Evolutionary conservation across 2,329 filamentous ascomycete genomes (phyloP).

Genomic region (Venturia carpophila): DNA sequence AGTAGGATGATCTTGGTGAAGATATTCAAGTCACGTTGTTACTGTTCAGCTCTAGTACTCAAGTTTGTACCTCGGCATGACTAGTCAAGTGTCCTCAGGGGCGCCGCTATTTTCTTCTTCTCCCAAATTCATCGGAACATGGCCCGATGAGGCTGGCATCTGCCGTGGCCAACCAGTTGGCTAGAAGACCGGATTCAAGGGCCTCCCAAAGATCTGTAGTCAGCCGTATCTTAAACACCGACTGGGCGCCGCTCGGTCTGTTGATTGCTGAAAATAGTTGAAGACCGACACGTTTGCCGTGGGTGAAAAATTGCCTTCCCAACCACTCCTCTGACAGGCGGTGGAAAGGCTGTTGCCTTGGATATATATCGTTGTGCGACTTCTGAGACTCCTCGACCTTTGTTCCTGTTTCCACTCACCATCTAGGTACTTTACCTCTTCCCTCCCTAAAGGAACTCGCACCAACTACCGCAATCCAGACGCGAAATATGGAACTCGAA

Average conservation of each 20-base stretch:
- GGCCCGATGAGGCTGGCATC: neutral
- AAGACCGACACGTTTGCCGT: neutral
- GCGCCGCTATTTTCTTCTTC: neutral
- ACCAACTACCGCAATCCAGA: neutral
- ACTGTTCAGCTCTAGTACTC: too few species aligned
- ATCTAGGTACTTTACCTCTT: neutral
- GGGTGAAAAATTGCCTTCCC: neutral
- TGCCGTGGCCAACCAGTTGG: neutral
- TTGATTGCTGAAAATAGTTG: neutral
- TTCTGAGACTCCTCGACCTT: neutral
- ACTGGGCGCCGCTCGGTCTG: neutral
- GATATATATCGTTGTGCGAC: neutral
- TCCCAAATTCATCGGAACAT: neutral
- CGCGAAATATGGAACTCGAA: neutral
- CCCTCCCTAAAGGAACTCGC: neutral
- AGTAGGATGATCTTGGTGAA: too few species aligned
- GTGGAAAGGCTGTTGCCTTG: neutral
- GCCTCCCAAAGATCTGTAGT: neutral
- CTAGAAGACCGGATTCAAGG: neutral
- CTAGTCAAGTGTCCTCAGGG: neutral
- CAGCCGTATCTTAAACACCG: neutral
- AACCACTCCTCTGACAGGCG: neutral
- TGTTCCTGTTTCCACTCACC: neutral
- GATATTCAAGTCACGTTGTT: too few species aligned
- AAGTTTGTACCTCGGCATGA: neutral